These are phyloP conservation scores for Teunomyces barrocoloradensis DNA, from an alignment of 805 yeast genomes.

Conservation along the genomic window DNA sequence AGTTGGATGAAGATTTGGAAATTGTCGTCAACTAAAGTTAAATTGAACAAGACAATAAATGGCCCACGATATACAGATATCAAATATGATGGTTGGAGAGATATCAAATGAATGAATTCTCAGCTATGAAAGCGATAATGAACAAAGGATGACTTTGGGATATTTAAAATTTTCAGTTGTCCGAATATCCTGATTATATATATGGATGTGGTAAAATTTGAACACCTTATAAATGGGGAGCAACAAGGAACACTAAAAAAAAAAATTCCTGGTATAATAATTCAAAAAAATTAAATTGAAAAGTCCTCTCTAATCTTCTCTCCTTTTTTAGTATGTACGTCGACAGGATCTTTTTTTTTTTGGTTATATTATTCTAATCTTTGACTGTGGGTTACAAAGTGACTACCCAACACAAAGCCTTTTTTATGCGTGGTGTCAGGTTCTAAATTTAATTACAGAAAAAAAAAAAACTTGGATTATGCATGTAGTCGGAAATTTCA, in stretches of 20 bases:
- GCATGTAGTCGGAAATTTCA: neutral
- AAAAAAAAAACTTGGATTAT: neutral
- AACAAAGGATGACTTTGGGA: neutral
- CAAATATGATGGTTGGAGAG: neutral
- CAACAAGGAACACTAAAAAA: constrained; percentile 1
- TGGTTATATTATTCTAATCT: neutral
- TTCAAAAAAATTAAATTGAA: neutral
- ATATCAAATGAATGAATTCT: constrained; percentile 2
- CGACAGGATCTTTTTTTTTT: constrained; percentile 1
- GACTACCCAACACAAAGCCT: neutral
- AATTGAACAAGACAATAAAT: neutral
- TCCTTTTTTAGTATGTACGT: neutral
- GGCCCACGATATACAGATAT: neutral
- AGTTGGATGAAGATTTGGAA: neutral
- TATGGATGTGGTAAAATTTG: neutral
- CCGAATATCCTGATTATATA: constrained; percentile 4
- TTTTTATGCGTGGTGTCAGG: constrained; percentile 1
- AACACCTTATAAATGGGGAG: constrained; percentile 1
- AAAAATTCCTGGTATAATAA: neutral
- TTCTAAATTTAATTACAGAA: constrained; percentile 2
- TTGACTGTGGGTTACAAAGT: neutral
- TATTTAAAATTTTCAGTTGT: neutral
- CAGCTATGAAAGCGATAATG: neutral
- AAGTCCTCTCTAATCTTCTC: constrained; percentile 2
- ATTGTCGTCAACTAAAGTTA: neutral